Conservation (phyloP, 495 filamentous ascomycete species). For the Eremomyces bilateralis region DNA sequence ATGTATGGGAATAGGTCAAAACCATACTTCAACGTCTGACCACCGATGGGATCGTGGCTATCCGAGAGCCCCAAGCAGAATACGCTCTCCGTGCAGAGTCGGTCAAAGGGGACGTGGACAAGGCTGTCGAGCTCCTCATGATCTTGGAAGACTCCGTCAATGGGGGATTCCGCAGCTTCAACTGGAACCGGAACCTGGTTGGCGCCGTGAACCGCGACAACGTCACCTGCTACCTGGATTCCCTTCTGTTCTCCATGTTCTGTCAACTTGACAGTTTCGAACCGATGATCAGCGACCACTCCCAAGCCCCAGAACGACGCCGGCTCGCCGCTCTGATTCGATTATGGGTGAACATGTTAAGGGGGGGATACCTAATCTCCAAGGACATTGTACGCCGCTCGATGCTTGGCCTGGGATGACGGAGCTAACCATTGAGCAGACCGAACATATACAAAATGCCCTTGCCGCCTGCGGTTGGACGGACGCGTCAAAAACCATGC, state of each 20-base stretch:
- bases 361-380: conserved; percentile 65
- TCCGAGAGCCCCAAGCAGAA: conserved; percentile 40
- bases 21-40: conserved; percentile 28
- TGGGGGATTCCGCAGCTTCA: conserved; percentile 55
- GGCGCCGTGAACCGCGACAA: conserved; percentile 71
- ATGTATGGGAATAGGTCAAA: too few species aligned
- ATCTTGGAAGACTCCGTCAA: conserved; percentile 60
- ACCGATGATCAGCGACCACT: conserved; percentile 57
- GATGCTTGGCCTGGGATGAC: not conserved
- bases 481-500: conserved; percentile 49
- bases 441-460: conserved; percentile 57
- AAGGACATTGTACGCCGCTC: conserved; percentile 52
- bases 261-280: conserved; percentile 75
- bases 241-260: conserved; percentile 95
- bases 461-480: conserved; percentile 80
- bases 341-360: conserved; percentile 81
- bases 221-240: conserved; percentile 82
- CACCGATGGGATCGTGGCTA: conserved; percentile 27
- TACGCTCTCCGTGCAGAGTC: conserved; percentile 46
- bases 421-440: conserved; percentile 26
- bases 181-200: conserved; percentile 44
- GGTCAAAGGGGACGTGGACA: conserved; percentile 46
- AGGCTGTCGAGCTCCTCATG: conserved; percentile 51
- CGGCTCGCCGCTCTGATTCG: conserved; percentile 53
- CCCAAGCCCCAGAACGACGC: conserved; percentile 44